Evolutionary conservation across 495 filamentous ascomycete genomes (phyloP), one percentile per base, ranked within the genome.

Genomic region (Hypoxylon crocopeplum): DNA sequence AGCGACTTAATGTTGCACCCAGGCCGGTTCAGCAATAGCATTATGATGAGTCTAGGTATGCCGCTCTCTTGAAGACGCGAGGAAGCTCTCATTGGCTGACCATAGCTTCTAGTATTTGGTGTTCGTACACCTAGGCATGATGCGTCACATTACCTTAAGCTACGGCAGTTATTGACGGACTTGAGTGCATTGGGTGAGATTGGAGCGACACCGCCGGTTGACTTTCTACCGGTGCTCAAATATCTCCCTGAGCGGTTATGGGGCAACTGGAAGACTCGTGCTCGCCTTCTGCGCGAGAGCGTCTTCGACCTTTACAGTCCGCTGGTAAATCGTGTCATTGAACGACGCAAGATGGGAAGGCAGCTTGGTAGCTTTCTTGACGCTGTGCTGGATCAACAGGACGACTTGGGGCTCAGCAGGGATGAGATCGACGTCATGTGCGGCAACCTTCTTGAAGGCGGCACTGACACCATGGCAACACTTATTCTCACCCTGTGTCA

Each of bases 21-120:
- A 1, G 79, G 77, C 59, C 56, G 76, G 11, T 80, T 66, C 48
- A 77, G 72, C 50, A 79, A 81, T 60, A 76, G 72, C 41, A 72
- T 79, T 37, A 77, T 64, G 40, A 79, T 73, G 64, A 62, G 58
- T 17, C 48, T 79, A 15, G 25, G 71, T 75, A 64, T 16, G 65
- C 64, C 16, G 65, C 64, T 12, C 10, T 1, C 13, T 17, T 52
- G 15, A 17, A 25, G 38, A 20, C 38, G 54, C n/a, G n/a, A n/a
- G n/a, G n/a, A n/a, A n/a, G n/a, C n/a, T n/a, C n/a, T n/a, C n/a
- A n/a, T n/a, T n/a, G n/a, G n/a, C n/a, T n/a, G n/a, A n/a, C n/a
- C n/a, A n/a, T n/a, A n/a, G n/a, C n/a, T 27, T 34, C n/a, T 7
- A 34, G 32, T 34, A 3, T 34, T 12, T 10, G 32, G 32, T n/a